Evolutionary conservation across 768 basidiomycete species (phyloP).

Genomic region (Kwoniella newhampshirensis): DNA sequence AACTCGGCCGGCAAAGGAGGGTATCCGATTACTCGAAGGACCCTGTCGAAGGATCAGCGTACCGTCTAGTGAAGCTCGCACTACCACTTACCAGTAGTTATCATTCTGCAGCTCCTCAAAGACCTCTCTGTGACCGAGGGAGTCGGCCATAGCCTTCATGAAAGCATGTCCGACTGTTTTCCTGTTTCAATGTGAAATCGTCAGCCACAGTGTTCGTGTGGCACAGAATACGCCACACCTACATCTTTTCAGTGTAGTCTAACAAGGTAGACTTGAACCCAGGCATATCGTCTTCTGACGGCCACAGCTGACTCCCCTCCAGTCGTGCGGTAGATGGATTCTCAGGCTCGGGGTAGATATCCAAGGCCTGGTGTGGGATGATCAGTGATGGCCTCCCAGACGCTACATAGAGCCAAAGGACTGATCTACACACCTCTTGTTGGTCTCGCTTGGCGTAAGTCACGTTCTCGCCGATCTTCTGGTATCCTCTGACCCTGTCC

Average conservation of each 20-base stretch:
- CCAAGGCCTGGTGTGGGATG: slow-evolving; percentile 15
- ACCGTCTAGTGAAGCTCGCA: background rate
- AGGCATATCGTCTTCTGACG: slow-evolving; percentile 23
- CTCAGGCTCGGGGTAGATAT: slow-evolving; percentile 36
- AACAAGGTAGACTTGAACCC: slow-evolving; percentile 23
- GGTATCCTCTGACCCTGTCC: slow-evolving; percentile 31
- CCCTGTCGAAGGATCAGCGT: slow-evolving; percentile 7
- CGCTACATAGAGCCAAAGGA: background rate
- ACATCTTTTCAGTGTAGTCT: slow-evolving; percentile 34
- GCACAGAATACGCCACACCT: background rate
- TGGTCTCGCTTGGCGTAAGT: slow-evolving; percentile 37
- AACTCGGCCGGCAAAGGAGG: slow-evolving; percentile 24
- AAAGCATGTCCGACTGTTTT: slow-evolving; percentile 27
- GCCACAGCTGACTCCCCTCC: slow-evolving; percentile 30
- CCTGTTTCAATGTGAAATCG: background rate
- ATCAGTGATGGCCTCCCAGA: background rate
- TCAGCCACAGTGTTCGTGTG: background rate
- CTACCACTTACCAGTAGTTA: slow-evolving; percentile 22
- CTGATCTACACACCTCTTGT: slow-evolving; percentile 20
- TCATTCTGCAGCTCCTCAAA: slow-evolving; percentile 31
- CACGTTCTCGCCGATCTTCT: slow-evolving; percentile 36
- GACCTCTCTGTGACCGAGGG: slow-evolving; percentile 19
- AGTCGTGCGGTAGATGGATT: slow-evolving; percentile 20
- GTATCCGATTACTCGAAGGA: slow-evolving; percentile 31
- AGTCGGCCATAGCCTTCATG: slow-evolving; percentile 28